Conservation (phyloP, 2,329 filamentous ascomycete genomes). For the Aspergillus sp. region DNA sequence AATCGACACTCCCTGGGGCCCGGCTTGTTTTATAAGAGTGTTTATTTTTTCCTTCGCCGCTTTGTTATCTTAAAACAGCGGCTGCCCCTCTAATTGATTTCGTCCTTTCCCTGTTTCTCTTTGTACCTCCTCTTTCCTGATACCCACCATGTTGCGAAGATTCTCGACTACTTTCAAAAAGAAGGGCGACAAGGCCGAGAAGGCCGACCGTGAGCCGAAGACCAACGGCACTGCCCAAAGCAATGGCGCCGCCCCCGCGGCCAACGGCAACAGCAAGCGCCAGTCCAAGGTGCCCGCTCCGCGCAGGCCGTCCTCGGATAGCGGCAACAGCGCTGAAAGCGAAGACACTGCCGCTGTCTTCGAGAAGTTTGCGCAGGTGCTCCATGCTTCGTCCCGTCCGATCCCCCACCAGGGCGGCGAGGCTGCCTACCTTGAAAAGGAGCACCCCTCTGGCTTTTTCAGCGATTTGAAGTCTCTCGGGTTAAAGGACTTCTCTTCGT, state of each 20-base stretch:
- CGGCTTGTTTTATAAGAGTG: background rate
- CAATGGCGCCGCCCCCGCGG: background rate
- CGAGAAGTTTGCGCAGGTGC: constrained; percentile 46
- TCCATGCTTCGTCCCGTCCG: constrained; percentile 59
- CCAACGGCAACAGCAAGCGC: constrained; percentile 31
- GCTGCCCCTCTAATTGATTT: background rate
- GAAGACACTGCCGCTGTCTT: constrained; percentile 43
- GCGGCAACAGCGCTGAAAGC: constrained; percentile 36
- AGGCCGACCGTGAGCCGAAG: constrained; percentile 35
- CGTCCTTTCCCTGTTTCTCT: constrained; percentile 4
- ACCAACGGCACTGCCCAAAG: constrained; percentile 26
- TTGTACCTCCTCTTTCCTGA: background rate
- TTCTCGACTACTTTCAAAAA: constrained; percentile 42
- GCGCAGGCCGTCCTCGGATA: constrained; percentile 26
- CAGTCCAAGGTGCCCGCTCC: constrained; percentile 31
- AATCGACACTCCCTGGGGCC: background rate
- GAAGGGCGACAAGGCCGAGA: constrained; percentile 29
- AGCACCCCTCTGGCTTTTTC: constrained; percentile 53
- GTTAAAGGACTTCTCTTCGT: constrained; percentile 61
- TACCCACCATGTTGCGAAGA: constrained; percentile 40
- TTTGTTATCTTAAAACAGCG: constrained; percentile 13
- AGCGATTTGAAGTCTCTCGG: constrained; percentile 60
- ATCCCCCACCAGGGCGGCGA: constrained; percentile 63
- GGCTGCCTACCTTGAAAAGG: constrained; percentile 57
- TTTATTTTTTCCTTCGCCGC: constrained; percentile 15